Percentiles rank a stretch among this genome's conserved stretches.
These are phyloP conservation scores for Psilocybe sp. DNA, from an alignment of 768 basidiomycete species.

Conservation along the genomic window DNA sequence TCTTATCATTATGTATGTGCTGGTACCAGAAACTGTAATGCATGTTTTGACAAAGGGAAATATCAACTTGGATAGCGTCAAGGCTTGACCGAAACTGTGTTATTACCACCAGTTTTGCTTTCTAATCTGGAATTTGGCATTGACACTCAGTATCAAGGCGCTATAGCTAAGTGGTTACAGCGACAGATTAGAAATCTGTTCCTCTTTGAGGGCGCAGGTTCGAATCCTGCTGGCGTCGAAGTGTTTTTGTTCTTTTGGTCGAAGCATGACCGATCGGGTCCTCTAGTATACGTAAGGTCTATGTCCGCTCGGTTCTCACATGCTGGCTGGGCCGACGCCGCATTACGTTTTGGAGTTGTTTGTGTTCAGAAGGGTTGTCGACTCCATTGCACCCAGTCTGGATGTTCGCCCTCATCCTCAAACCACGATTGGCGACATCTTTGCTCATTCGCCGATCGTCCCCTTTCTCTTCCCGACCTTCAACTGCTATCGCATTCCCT, in stretches of 20 bases:
- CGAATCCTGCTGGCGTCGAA: slow-evolving; percentile 61
- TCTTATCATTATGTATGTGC: slow-evolving; percentile 5
- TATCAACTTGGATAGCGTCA: too few relatives aligned
- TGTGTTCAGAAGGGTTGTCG: slow-evolving; percentile 1
- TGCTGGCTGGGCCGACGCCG: too few relatives aligned
- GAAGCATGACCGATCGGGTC: slow-evolving; percentile 13
- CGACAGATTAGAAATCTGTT: slow-evolving; percentile 75
- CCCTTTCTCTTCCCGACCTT: not conserved
- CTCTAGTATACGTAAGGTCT: slow-evolving; percentile 3
- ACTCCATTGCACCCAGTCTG: slow-evolving; percentile 9
- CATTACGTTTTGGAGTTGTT: slow-evolving; percentile 5
- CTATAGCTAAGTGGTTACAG: slow-evolving; percentile 80
- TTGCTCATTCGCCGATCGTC: slow-evolving; percentile 1
- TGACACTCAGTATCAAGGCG: too few relatives aligned
- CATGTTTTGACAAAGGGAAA: not conserved
- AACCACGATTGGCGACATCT: slow-evolving; percentile 10
- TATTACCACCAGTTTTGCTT: too few relatives aligned
- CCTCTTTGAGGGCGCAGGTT: slow-evolving; percentile 67
- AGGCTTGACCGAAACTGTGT: too few relatives aligned
- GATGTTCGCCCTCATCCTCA: slow-evolving; percentile 16
- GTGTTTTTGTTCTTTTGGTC: not conserved
- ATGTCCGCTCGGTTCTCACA: too few relatives aligned
- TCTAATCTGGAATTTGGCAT: too few relatives aligned
- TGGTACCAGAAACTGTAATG: not conserved
- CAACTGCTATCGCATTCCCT: not conserved